These are phyloP conservation scores for Pestalotiopsis fici DNA, from an alignment of 2,329 filamentous ascomycete species.

Conservation along the genomic window DNA sequence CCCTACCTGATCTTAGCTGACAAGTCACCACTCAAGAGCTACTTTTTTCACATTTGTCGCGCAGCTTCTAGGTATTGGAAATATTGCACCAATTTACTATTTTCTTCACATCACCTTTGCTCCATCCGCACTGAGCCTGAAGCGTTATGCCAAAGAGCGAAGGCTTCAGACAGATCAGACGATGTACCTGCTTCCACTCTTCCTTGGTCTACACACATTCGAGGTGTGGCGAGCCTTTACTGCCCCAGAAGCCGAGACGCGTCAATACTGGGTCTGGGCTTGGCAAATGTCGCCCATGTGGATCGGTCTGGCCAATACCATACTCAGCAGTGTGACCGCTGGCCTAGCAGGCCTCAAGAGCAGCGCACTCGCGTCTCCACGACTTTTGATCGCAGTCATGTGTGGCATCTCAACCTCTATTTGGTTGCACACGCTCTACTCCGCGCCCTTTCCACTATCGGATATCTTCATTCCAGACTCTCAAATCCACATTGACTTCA, in stretches of 20 bases:
- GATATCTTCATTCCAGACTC: background rate
- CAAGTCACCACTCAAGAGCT: background rate
- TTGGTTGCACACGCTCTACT: background rate
- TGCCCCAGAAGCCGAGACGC: conserved; percentile 14
- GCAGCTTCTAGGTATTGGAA: conserved; percentile 13
- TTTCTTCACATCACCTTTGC: conserved; percentile 16
- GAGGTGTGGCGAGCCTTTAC: conserved; percentile 15
- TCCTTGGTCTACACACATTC: conserved; percentile 20
- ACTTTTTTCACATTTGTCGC: conserved; percentile 11
- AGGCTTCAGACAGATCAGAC: background rate
- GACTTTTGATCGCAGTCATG: background rate
- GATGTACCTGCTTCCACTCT: conserved; percentile 11
- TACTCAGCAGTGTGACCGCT: background rate
- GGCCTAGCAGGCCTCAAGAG: background rate
- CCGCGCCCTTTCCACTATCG: background rate
- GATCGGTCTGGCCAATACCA: conserved; percentile 19
- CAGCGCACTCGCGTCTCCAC: background rate
- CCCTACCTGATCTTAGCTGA: background rate
- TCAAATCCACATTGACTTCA: background rate
- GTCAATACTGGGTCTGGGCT: conserved; percentile 25
- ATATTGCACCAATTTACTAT: conserved; percentile 16
- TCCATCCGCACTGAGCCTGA: conserved; percentile 6
- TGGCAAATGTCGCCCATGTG: conserved; percentile 24
- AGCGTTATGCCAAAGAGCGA: conserved; percentile 7
- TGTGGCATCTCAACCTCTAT: background rate